A percentile compares a stretch with the other conserved stretches of the same genome.
Evolutionary conservation across 2,329 filamentous ascomycete genomes (phyloP).

Genomic region (Hypoxylon sp.): DNA sequence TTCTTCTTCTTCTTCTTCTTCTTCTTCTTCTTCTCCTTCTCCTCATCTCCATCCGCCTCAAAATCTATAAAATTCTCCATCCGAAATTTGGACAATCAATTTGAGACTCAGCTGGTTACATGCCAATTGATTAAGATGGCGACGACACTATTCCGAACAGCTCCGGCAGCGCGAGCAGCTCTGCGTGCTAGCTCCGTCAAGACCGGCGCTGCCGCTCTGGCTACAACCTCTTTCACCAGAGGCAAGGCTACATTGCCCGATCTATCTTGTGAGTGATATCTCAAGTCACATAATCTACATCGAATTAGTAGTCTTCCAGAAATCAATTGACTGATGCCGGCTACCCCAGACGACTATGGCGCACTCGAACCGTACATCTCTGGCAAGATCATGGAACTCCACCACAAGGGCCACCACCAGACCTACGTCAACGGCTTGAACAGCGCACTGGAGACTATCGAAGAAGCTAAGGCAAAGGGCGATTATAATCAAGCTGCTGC

Average conservation of each 20-base stretch:
- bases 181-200: slow-evolving; percentile 77
- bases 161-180: slow-evolving; percentile 77
- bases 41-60: background rate
- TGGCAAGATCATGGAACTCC: slow-evolving; percentile 87
- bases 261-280: slow-evolving; percentile 75
- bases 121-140: slow-evolving; percentile 71
- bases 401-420: slow-evolving; percentile 87
- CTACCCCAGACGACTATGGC: slow-evolving; percentile 87
- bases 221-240: slow-evolving; percentile 82
- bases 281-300: background rate
- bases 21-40: background rate
- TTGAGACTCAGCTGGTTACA: background rate
- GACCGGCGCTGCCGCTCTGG: slow-evolving; percentile 72
- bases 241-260: slow-evolving; percentile 95
- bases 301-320: background rate
- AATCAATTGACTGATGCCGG: slow-evolving; percentile 9
- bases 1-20: background rate
- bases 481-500: slow-evolving; percentile 58
- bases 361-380: slow-evolving; percentile 87
- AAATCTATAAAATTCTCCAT: background rate
- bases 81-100: background rate
- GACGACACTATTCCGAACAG: slow-evolving; percentile 79
- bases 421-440: slow-evolving; percentile 86
- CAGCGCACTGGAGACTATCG: slow-evolving; percentile 76
- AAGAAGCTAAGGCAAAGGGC: slow-evolving; percentile 68